Base-by-base conservation (phyloP, 1,284 basidiomycete species). In the Apiotrichum montevideense region DNA sequence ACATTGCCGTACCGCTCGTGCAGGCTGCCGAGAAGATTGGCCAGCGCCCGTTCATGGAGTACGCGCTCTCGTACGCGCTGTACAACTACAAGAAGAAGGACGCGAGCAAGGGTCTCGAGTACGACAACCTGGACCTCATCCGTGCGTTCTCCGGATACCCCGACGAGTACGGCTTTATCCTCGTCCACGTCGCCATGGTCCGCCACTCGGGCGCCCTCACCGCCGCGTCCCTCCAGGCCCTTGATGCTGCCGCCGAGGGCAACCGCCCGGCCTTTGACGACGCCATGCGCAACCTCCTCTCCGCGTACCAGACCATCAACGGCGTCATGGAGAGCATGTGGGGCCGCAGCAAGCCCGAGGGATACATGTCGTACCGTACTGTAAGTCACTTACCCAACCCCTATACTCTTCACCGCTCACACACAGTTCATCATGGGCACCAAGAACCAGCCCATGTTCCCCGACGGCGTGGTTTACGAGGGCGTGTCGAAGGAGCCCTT, bases 21-120 rank as follows among this genome's bases (percentile, higher is more conserved):
- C 35, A 56, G 54, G 54, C 50, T 8, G 60, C 60, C 3, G 54
- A 56, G 54, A 47, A 48, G 40, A 62, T 62, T 21, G 60, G 60
- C 45, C 60, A 62, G 60, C 54, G 54, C 8, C 60, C 60, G 1
- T 62, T 62, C 54, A 62, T 62, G 60, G 60, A 62, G 60, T 62
- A 62, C 7, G 60, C 60, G 3, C 60, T 62, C 32, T 62, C 60
- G 35, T 62, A 62, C 35, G 60, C 60, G 21, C 57, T 62, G 13
- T 62, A 62, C 60, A 62, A 62, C 60, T 62, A 62, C 54, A 52
- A 54, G 45, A 56, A 57, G 39, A 54, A 51, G 44, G 60, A 58
- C 56, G 42, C 51, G 40, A 46, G 15, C 35, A 51, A 51, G 48
- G 42, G 37, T 2, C 48, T 62, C 45, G 56, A 62, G 51, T 62